Evolutionary conservation across 1,284 basidiomycete species (phyloP), one percentile per base, ranked within the genome.

Genomic region (Ganoderma resinaceum): DNA sequence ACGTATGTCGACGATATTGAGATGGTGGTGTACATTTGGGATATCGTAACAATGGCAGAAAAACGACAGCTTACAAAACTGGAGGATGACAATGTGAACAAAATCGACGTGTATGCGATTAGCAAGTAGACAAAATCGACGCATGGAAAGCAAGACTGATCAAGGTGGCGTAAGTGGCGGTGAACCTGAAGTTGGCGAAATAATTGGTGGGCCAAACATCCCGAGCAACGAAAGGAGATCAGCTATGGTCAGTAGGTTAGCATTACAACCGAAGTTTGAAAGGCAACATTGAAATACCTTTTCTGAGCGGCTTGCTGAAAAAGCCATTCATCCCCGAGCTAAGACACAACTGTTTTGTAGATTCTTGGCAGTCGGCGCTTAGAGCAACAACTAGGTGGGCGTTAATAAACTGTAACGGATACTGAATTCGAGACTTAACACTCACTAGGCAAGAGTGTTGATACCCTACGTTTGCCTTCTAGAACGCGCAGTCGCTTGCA

Each of bases 321-420:
- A 91, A 92, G 3, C 83, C 82, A 73, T 91, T 91, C 90, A 92
- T 91, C 20, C 90, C 90, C 9, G 90, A 89, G 73, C 89, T 91
- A 23, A 91, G 77, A 74, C 90, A 92, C 16, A 91, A 81, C 75
- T 89, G 86, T 76, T 91, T 91, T 3, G 90, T 91, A 6, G 89
- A 91, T 67, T 91, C 89, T 78, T 92, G 90, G 72, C 88, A 90
- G 76, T 92, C 90, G 0, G 90, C 90, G 73, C 89, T 91, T 43
- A 92, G 78, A 1, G 90, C 90, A 58, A 91, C 85, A 69, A 92
- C 90, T 91, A 68, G 2, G 35, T n/a, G 31, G 35, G 16, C n/a
- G 18, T 59, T 38, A 35, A 35, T 38, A 38, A 62, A 55, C 37
- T 35, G 35, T 31, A 49, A 23, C 53, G 8, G 31, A 16, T 18